Evolutionary conservation across 208 protist species (phyloP), one percentile per base, ranked within the genome.

Genomic region (Phytomonas francai): DNA sequence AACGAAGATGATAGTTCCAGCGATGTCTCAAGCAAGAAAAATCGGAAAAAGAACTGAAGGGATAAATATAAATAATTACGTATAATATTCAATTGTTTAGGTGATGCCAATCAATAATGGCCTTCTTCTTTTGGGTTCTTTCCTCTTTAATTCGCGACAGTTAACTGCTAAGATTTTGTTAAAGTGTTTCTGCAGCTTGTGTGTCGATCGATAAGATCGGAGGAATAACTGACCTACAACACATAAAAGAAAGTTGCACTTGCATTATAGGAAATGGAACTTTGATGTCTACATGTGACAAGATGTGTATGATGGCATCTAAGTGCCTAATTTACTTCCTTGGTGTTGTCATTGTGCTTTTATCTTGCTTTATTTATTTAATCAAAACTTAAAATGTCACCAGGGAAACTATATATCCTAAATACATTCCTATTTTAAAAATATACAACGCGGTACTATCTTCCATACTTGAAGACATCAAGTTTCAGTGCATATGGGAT

Each of bases 41-140:
- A 63, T 0, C 8, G 5, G 25, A 63, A 63, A 7, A 19, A 25
- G 8, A 63, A 63, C 34, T 63, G 0, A 45, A 49, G 11, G 6
- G 4, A 45, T 58, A 63, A 63, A 63, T 63, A 63, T 63, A 49
- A 63, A 63, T 51, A 63, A 49, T 58, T 63, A 22, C 32, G 36
- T 63, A 63, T 54, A 54, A 54, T 54, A 49, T 54, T 54, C 19
- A 54, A 54, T 9, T 54, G 22, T 54, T 54, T 54, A 25, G 16
- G 45, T 54, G 19, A 25, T 54, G 0, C 19, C 11, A 54, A 45
- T n/a, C 45, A 9, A 22, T 54, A 54, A 54, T 54, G 25, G 45
- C 25, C 19, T 54, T 49, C 39, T 9, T 49, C 14, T 19, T 54
- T 54, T 12, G 39, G 39, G 39, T 45, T 54, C 7, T 54, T 25